Evolutionary conservation across 2,329 filamentous ascomycete species (phyloP).

Genomic region (Trichoderma semiorbis): DNA sequence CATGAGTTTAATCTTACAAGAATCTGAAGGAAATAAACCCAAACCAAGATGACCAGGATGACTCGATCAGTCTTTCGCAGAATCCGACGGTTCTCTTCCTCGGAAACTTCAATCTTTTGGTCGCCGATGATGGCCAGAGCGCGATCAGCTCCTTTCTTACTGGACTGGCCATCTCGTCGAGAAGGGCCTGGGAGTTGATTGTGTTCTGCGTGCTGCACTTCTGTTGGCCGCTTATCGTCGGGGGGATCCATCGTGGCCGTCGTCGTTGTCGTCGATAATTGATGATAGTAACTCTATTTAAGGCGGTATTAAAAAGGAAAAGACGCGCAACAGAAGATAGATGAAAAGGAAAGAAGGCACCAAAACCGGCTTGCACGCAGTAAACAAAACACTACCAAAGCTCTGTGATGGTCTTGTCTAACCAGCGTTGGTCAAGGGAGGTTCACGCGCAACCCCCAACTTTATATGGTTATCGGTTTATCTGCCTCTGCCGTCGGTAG

Average conservation of each 20-base stretch:
- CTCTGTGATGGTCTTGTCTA: not conserved
- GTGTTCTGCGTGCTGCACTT: constrained; percentile 11
- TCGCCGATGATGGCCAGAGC: constrained; percentile 4
- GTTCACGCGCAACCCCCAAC: not conserved
- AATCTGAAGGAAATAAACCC: constrained; percentile 58
- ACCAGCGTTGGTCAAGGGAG: not conserved
- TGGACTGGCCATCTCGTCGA: not conserved
- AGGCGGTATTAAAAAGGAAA: not conserved
- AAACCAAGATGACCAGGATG: constrained; percentile 53
- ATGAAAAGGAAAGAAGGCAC: not conserved
- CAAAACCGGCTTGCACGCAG: not conserved
- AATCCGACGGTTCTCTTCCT: constrained; percentile 41
- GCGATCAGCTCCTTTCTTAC: constrained; percentile 1
- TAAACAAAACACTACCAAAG: not conserved
- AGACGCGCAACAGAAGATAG: not conserved
- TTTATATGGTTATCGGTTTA: not conserved
- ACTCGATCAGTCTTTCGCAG: constrained; percentile 58
- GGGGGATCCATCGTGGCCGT: not conserved
- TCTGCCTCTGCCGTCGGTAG: not conserved
- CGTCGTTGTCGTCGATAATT: not conserved
- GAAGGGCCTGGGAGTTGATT: not conserved
- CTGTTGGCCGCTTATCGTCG: not conserved
- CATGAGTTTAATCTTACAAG: constrained; percentile 28
- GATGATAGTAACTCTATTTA: not conserved
- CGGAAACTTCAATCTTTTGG: constrained; percentile 18